These are phyloP conservation scores for Picocystis salinarum DNA, from an alignment of 139 green algal genomes.

Conservation along the genomic window DNA sequence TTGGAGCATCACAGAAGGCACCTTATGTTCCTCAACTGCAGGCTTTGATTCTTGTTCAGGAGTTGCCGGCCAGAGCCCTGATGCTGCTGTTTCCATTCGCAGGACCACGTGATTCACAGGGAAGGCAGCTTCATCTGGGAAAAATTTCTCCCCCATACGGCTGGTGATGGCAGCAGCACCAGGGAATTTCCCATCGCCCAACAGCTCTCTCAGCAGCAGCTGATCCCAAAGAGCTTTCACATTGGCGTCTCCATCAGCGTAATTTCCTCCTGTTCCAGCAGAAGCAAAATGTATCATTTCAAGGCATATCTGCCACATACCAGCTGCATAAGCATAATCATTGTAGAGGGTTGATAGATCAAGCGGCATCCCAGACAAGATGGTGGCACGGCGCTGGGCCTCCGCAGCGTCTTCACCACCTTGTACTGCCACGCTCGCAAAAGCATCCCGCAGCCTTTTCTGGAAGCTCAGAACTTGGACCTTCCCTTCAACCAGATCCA, in stretches of 20 bases:
- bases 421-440: slow-evolving; percentile 20
- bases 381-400: neutral
- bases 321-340: slow-evolving; percentile 33
- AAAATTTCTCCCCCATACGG: slow-evolving; percentile 31
- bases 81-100: slow-evolving; percentile 46
- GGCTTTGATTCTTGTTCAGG: no score
- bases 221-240: slow-evolving; percentile 60
- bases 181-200: no score
- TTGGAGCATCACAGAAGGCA: no score
- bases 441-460: neutral
- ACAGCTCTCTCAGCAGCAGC: no score
- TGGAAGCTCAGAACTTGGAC: slow-evolving; percentile 9
- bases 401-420: slow-evolving; percentile 30
- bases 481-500: slow-evolving; percentile 6
- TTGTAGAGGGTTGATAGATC: slow-evolving; percentile 55
- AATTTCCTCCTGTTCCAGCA: no score
- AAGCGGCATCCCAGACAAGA: neutral
- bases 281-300: slow-evolving; percentile 51
- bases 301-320: slow-evolving; percentile 51
- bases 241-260: slow-evolving; percentile 14
- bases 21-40: no score
- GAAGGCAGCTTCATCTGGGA: slow-evolving; percentile 38
- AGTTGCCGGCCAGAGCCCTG: slow-evolving; percentile 40
- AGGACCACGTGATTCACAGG: slow-evolving; percentile 37
- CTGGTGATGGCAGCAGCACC: no score